Evolutionary conservation across 2,329 filamentous ascomycete genomes (phyloP), one percentile per base, ranked within the genome.

Genomic region (Calonectria pseudoreteaudii): DNA sequence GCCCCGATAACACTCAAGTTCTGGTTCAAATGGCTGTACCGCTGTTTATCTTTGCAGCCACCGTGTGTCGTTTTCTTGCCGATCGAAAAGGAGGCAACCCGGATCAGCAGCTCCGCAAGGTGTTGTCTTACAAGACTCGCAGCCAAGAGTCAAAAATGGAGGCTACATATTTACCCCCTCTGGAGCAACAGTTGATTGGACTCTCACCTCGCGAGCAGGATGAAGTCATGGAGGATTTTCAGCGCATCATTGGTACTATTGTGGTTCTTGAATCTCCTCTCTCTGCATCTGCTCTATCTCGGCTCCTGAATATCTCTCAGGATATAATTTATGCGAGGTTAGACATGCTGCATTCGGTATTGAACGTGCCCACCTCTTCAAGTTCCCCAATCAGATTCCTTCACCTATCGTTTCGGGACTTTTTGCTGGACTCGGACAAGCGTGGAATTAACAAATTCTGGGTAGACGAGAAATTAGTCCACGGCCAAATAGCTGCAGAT

Each of bases 21-120:
- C 69, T 80, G 2, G 36, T 73, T 0, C 10, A 68, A 0, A 76
- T 71, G 28, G 58, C 79, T 0, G 38, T 36, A 10, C 77, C 75
- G 0, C 49, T 79, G 0, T 81, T 80, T 30, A 75, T 79, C 16
- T 76, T 72, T 38, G 77, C 80, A 1, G 74, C 77, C 9, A 78
- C 72, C 9, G 58, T 66, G 0, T 77, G 74, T 34, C 77, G 76
- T 6, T 80, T 82, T 41, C 76, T 84, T 18, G 38, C 8, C 6
- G 44, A 74, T 36, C 47, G 65, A n/a, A 74, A 53, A 41, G 53
- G 49, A 50, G 75, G 76, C 18, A 44, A 75, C 16, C 79, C 76
- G 13, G 66, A 78, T 6, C 56, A 78, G 14, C 78, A 78, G 50
- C 70, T 81, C 16, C 53, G n/a, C 18, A 60, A 60, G 26, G 53